These are phyloP conservation scores for Echria macrotheca DNA, from an alignment of 495 filamentous ascomycete species.

Conservation along the genomic window DNA sequence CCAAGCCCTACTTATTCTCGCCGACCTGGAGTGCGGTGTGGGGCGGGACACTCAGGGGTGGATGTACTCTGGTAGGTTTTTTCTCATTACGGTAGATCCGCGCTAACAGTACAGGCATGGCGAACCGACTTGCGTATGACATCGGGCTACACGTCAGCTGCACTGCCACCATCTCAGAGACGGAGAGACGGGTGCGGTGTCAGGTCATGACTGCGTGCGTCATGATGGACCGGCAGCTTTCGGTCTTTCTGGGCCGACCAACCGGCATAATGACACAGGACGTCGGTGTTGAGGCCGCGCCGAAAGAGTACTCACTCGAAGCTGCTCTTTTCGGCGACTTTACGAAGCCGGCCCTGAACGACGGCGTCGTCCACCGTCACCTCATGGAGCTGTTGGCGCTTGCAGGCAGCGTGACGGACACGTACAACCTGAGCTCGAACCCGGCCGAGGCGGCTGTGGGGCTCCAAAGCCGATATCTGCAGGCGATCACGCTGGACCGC, in stretches of 20 bases:
- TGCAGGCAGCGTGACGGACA: slow-evolving; percentile 44
- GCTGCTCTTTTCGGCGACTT: background rate
- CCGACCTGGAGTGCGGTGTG: slow-evolving; percentile 48
- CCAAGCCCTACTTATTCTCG: slow-evolving; percentile 45
- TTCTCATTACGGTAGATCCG: background rate
- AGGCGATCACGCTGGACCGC: slow-evolving; percentile 41
- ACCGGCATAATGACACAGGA: slow-evolving; percentile 48
- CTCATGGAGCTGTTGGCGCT: slow-evolving; percentile 48
- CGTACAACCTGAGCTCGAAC: slow-evolving; percentile 21
- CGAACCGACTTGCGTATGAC: slow-evolving; percentile 45
- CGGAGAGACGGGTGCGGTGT: slow-evolving; percentile 38
- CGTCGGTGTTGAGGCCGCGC: slow-evolving; percentile 38
- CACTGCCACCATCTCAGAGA: slow-evolving; percentile 31
- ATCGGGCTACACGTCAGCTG: slow-evolving; percentile 46
- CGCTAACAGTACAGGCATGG: slow-evolving; percentile 30
- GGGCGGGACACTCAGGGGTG: slow-evolving; percentile 48
- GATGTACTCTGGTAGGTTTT: slow-evolving; percentile 42
- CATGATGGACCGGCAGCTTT: slow-evolving; percentile 49
- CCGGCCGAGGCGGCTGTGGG: slow-evolving; percentile 17
- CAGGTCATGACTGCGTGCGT: slow-evolving; percentile 46
- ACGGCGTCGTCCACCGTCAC: slow-evolving; percentile 41
- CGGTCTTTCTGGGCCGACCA: slow-evolving; percentile 46
- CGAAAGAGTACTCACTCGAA: slow-evolving; percentile 27
- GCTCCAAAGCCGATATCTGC: slow-evolving; percentile 35
- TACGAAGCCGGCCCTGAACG: slow-evolving; percentile 16